Evolutionary conservation across 352 stramenopile species (phyloP).

Genomic region (Phytophthora ohioensis): DNA sequence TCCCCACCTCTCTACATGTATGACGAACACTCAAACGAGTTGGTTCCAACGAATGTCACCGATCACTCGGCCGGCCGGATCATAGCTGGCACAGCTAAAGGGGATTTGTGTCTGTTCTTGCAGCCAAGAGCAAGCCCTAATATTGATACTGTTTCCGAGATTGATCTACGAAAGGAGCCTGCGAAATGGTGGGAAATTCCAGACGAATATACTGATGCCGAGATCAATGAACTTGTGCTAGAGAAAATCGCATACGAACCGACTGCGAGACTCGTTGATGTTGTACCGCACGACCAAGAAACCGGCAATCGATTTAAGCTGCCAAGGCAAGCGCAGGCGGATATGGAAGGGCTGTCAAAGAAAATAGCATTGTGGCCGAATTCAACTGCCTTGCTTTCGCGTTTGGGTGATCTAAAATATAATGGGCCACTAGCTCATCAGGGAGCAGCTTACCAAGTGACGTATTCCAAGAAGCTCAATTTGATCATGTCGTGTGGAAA

Average conservation of each 20-base stretch:
- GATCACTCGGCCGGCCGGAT: slow-evolving; percentile 72
- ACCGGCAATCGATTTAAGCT: slow-evolving; percentile 78
- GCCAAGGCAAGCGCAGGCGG: slow-evolving; percentile 55
- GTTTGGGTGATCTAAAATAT: slow-evolving; percentile 63
- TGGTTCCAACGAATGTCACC: slow-evolving; percentile 49
- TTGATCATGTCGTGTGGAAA: slow-evolving; percentile 60
- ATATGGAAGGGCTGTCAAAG: slow-evolving; percentile 67
- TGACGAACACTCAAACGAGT: slow-evolving; percentile 54
- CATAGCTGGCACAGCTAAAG: slow-evolving; percentile 68
- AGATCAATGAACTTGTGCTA: slow-evolving; percentile 70
- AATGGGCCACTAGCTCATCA: slow-evolving; percentile 58
- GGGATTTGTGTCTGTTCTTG: slow-evolving; percentile 75
- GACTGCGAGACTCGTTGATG: slow-evolving; percentile 62
- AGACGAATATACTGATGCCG: slow-evolving; percentile 65
- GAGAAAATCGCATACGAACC: slow-evolving; percentile 71
- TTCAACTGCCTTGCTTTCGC: slow-evolving; percentile 45
- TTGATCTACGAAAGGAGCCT: slow-evolving; percentile 49
- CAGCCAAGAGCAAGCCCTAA: slow-evolving; percentile 57
- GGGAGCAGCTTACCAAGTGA: slow-evolving; percentile 52
- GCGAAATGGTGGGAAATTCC: slow-evolving; percentile 84
- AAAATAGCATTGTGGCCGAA: slow-evolving; percentile 59
- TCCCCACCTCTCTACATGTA: slow-evolving; percentile 67
- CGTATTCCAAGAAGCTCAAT: slow-evolving; percentile 66
- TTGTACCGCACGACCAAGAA: slow-evolving; percentile 69
- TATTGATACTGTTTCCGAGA: slow-evolving; percentile 40